These are phyloP conservation scores for Sphaerostilbella broomeana DNA, from an alignment of 2,329 filamentous ascomycete genomes.

Conservation along the genomic window DNA sequence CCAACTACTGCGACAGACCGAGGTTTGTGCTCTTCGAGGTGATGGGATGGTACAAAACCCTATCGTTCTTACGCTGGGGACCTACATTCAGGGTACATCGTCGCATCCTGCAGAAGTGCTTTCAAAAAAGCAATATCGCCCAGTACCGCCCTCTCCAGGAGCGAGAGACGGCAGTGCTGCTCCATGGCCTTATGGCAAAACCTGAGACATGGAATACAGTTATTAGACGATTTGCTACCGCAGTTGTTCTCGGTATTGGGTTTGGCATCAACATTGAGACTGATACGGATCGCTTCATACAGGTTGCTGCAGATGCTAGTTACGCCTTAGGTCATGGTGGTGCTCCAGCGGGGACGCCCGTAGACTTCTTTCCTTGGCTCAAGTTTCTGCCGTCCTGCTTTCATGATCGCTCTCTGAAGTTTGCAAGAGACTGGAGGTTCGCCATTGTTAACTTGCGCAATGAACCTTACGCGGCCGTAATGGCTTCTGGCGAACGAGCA, in stretches of 20 bases:
- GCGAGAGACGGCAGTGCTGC: conserved; percentile 25
- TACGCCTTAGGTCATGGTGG: conserved; percentile 25
- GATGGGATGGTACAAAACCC: conserved; percentile 41
- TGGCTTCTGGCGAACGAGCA: conserved; percentile 23
- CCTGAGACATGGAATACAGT: conserved; percentile 32
- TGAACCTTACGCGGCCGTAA: conserved; percentile 34
- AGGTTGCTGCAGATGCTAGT: conserved; percentile 29
- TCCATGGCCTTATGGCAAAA: conserved; percentile 24
- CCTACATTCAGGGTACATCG: conserved; percentile 38
- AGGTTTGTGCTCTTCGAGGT: conserved; percentile 37
- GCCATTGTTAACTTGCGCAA: conserved; percentile 37
- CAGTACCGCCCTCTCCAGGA: conserved; percentile 30
- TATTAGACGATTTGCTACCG: conserved; percentile 33
- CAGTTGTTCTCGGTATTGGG: conserved; percentile 36
- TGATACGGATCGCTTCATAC: conserved; percentile 34
- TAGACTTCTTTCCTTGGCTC: conserved; percentile 43
- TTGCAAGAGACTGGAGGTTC: conserved; percentile 24
- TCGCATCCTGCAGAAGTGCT: conserved; percentile 36
- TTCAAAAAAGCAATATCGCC: conserved; percentile 32
- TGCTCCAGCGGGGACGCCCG: conserved; percentile 29
- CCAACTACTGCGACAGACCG: conserved; percentile 39
- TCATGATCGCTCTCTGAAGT: conserved; percentile 25
- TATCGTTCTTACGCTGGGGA: conserved; percentile 39
- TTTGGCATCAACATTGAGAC: conserved; percentile 35
- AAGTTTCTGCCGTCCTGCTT: conserved; percentile 35